Conservation (phyloP, 805 yeast genomes). For the Kluyveromyces aestuarii region DNA sequence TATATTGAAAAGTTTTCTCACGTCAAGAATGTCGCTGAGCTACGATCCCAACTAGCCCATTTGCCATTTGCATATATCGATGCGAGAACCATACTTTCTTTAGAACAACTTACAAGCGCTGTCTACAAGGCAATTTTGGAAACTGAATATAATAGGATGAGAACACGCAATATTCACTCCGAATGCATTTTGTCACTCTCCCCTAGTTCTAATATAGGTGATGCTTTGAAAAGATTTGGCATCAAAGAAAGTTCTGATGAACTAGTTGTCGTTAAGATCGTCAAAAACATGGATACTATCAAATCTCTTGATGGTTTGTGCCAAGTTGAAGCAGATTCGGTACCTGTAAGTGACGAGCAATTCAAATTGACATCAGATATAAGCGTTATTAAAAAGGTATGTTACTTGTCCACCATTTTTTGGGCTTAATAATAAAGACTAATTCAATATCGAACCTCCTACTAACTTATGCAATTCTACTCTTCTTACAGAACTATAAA, state of each 20-base stretch:
- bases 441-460: background rate
- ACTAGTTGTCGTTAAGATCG: constrained; percentile 45
- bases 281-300: constrained; percentile 15
- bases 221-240: constrained; percentile 65
- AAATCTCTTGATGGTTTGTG: constrained; percentile 10
- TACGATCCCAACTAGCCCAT: constrained; percentile 35
- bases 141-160: constrained; percentile 35
- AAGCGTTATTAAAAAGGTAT: constrained; percentile 27
- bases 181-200: constrained; percentile 63
- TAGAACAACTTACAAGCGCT: constrained; percentile 55
- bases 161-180: constrained; percentile 60
- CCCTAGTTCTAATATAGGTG: constrained; percentile 59
- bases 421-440: background rate
- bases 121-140: constrained; percentile 54
- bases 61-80: constrained; percentile 61
- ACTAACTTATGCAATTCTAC: constrained; percentile 5
- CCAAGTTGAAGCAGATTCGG: constrained; percentile 29
- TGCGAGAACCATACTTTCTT: constrained; percentile 45
- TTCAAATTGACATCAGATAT: constrained; percentile 28
- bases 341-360: constrained; percentile 27
- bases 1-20: constrained; percentile 36
- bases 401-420: constrained; percentile 1
- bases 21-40: constrained; percentile 36
- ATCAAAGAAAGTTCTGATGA: constrained; percentile 40
- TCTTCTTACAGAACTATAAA: constrained; percentile 20